Base-by-base conservation (phyloP, 2,329 filamentous ascomycete species). In the Zymoseptoria brevis region DNA sequence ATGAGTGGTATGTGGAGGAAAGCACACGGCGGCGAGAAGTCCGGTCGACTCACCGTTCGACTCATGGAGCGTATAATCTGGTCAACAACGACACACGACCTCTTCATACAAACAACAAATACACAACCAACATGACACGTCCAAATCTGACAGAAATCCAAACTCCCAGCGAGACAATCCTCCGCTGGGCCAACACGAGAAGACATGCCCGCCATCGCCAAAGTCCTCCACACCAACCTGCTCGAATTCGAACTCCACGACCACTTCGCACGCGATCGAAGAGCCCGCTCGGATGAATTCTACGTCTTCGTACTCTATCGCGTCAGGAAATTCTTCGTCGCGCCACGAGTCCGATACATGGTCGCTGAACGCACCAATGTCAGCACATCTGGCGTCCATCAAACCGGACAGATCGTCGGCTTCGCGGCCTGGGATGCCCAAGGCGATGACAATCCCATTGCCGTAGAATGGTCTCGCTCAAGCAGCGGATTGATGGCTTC, bases 341-440 rank as follows among this genome's bases (percentile, higher is more conserved):
- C 57, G 49, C 56, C 62, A 7, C 54, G 59, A 29, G 41, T 59
- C 19, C 59, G 62, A 8, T 64, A 60, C 50, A 64, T 64, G 62
- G 64, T 66, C 3, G 64, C 62, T 13, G 60, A 55, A 57, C 62
- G 56, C 41, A 53, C 35, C 24, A 35, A 50, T 7, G 13, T 45
- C 26, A 24, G 58, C 3, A 19, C 50, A 4, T 55, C 35, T 5
- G 57, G 60, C 19, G 57, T 55, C 5, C 24, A 55, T 6, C 61
- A 64, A 55, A 58, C 56, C 8, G 30, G 55, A 6, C 19, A 54
- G 30, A 55, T 64, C 13, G 22, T 66, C 19, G 64, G 64, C 8
- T 64, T 66, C 56, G 54, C 62, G 0, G 55, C 60, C 0, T 66
- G 64, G 64, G 61, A 64, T 52, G 57, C 60, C 2, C 57, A 60